Evolutionary conservation across 2,329 filamentous ascomycete species (phyloP).

Genomic region (Aureobasidium sp.): DNA sequence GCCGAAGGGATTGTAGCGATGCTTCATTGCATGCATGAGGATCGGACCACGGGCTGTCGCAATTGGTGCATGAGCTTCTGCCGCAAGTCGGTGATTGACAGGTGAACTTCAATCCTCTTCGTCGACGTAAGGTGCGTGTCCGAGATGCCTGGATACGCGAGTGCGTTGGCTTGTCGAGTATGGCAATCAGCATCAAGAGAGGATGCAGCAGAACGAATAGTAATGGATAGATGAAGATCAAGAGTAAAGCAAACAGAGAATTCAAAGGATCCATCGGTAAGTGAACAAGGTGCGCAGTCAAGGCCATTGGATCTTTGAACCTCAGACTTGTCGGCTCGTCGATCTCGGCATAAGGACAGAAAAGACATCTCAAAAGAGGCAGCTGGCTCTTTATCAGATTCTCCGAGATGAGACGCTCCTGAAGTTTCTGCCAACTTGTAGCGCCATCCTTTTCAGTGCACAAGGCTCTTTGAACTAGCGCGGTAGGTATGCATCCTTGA

Average conservation of each 20-base stretch:
- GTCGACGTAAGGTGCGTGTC: slow-evolving; percentile 60
- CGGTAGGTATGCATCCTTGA: slow-evolving; percentile 61
- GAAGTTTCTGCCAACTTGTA: slow-evolving; percentile 67
- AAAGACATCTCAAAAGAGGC: slow-evolving; percentile 76
- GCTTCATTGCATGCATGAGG: slow-evolving; percentile 87
- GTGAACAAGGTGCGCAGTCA: slow-evolving; percentile 31
- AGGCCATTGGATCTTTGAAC: slow-evolving; percentile 39
- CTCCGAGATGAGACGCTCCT: slow-evolving; percentile 72
- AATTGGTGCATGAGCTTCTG: slow-evolving; percentile 71
- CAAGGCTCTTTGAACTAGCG: slow-evolving; percentile 67
- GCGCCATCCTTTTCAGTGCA: slow-evolving; percentile 59
- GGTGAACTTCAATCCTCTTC: slow-evolving; percentile 67
- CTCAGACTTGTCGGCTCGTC: slow-evolving; percentile 44
- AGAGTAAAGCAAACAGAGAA: slow-evolving; percentile 40
- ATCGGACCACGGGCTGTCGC: slow-evolving; percentile 76
- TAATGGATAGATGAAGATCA: slow-evolving; percentile 48
- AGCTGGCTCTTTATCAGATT: slow-evolving; percentile 65
- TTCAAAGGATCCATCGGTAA: slow-evolving; percentile 24
- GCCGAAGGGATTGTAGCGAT: slow-evolving; percentile 71
- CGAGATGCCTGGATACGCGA: slow-evolving; percentile 53
- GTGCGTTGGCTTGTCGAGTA: slow-evolving; percentile 23
- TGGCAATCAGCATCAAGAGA: slow-evolving; percentile 30
- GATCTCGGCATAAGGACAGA: slow-evolving; percentile 84
- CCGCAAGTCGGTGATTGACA: slow-evolving; percentile 65
- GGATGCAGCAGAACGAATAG: slow-evolving; percentile 45